A percentile compares a stretch with the other conserved stretches of the same genome.
These are phyloP conservation scores for Agrocybe praecox DNA, from an alignment of 768 basidiomycete genomes.

Conservation along the genomic window DNA sequence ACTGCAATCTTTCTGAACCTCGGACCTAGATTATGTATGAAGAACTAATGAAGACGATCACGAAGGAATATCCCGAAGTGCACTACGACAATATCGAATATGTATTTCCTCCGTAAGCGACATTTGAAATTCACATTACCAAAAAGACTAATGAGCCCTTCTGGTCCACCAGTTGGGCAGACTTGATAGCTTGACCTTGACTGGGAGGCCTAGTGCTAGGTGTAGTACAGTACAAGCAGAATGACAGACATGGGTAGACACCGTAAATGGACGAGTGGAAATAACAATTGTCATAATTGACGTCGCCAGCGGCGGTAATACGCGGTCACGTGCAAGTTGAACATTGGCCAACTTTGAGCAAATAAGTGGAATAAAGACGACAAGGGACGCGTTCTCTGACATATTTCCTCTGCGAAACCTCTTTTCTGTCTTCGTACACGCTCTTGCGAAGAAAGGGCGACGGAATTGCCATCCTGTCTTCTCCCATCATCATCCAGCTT, in stretches of 20 bases:
- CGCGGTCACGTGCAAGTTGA: conserved; percentile 56
- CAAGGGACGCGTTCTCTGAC: conserved; percentile 11
- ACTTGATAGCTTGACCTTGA: too few relatives aligned
- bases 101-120: conserved; percentile 63
- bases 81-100: conserved; percentile 61
- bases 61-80: conserved; percentile 63
- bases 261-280: conserved; percentile 12
- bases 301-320: conserved; percentile 18
- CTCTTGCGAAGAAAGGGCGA: background rate
- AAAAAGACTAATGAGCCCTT: conserved; percentile 3
- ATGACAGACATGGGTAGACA: conserved; percentile 11
- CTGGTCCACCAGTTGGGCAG: conserved; percentile 33
- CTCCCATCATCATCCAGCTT: conserved; percentile 39
- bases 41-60: conserved; percentile 58
- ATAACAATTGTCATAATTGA: conserved; percentile 5
- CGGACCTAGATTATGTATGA: conserved; percentile 64
- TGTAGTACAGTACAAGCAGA: background rate
- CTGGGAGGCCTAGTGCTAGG: too few relatives aligned
- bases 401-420: conserved; percentile 23
- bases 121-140: conserved; percentile 4
- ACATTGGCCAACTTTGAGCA: conserved; percentile 50
- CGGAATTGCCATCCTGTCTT: conserved; percentile 25
- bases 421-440: background rate
- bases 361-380: conserved; percentile 14
- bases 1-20: conserved; percentile 1